Percentiles rank a stretch among this genome's conserved stretches.
Evolutionary conservation across 2,329 filamentous ascomycete species (phyloP).

Genomic region (Apiospora arundinis): DNA sequence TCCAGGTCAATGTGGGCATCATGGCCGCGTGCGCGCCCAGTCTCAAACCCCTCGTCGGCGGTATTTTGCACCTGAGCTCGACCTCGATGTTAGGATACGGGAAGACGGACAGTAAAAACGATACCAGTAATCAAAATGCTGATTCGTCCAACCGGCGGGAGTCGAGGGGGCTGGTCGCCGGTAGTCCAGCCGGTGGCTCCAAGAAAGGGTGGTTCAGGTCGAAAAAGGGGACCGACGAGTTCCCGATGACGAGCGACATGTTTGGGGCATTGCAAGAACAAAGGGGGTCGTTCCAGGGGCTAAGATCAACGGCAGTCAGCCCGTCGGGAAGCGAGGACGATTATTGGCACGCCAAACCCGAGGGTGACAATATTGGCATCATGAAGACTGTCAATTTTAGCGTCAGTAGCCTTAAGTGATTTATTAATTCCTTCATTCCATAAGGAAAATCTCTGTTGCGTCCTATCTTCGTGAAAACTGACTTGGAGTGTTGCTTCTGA

Average conservation of each 20-base stretch:
- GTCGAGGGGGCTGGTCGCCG: not conserved
- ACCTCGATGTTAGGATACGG: not conserved
- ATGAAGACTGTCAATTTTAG: not conserved
- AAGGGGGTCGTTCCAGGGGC: not conserved
- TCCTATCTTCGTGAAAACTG: not conserved
- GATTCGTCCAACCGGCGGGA: not conserved
- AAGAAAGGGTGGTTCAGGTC: not conserved
- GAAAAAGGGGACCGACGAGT: not conserved
- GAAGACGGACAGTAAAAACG: not conserved
- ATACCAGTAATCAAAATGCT: not conserved
- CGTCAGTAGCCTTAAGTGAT: not conserved
- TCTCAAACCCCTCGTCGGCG: slow-evolving; percentile 19
- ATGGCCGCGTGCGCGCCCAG: slow-evolving; percentile 22
- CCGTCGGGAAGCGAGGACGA: not conserved
- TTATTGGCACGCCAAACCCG: not conserved
- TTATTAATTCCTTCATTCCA: no score
- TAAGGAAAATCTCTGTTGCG: not conserved
- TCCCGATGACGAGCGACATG: not conserved
- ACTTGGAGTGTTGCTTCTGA: no score
- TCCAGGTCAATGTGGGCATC: slow-evolving; percentile 23
- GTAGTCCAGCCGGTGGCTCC: not conserved
- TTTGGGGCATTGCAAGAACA: not conserved
- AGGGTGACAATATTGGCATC: not conserved
- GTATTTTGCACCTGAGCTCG: not conserved
- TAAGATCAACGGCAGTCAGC: not conserved